Conservation (phyloP, 1,139 yeast genomes). For the Taphrina wiesneri region DNA sequence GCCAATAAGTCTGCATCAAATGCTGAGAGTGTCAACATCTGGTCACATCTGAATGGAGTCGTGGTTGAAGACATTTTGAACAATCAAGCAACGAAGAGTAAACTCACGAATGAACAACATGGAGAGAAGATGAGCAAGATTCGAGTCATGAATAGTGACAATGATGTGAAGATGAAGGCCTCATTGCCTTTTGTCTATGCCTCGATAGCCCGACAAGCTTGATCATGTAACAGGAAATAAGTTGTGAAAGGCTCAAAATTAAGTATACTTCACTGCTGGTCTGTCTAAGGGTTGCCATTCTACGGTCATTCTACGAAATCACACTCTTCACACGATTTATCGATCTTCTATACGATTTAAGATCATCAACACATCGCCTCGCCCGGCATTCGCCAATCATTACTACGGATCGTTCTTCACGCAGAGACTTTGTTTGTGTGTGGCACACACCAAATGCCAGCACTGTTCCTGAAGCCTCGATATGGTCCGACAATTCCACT, state of each 20-base stretch:
- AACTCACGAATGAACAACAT: not conserved
- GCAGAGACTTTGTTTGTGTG: not conserved
- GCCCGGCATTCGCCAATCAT: not conserved
- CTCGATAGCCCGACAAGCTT: not conserved
- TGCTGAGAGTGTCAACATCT: constrained; percentile 1
- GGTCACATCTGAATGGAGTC: constrained; percentile 1
- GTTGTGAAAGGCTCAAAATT: not conserved
- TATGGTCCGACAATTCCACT: constrained; percentile 1
- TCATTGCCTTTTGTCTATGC: not conserved
- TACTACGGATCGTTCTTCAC: not conserved
- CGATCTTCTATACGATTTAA: no score
- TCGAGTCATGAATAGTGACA: not conserved
- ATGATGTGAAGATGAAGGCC: not conserved
- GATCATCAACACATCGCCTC: no score
- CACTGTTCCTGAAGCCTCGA: constrained; percentile 8
- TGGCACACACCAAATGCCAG: constrained; percentile 11
- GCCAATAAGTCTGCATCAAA: constrained; percentile 3
- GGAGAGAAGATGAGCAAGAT: not conserved
- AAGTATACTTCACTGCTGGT: not conserved
- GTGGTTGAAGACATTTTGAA: not conserved
- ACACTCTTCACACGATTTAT: no score
- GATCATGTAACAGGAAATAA: not conserved
- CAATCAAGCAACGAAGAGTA: not conserved
- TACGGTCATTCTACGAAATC: not conserved
- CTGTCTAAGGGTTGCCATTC: not conserved